A percentile compares a stretch with the other conserved stretches of the same genome.
Conservation (phyloP, 2,329 filamentous ascomycete genomes). For the Colletotrichum orchidophilum region DNA sequence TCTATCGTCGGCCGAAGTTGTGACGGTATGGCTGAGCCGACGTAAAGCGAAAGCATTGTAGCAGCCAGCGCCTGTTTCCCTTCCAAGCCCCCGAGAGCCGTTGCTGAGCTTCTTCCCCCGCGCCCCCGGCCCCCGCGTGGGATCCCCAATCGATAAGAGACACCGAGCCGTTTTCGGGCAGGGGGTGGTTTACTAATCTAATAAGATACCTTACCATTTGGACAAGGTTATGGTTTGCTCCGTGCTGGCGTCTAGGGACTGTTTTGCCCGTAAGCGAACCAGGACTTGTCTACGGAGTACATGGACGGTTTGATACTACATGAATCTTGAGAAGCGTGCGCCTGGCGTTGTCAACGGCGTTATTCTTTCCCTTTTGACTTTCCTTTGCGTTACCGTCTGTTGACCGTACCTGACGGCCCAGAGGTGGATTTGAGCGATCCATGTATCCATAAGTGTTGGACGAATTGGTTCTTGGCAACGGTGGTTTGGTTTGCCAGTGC, state of each 20-base stretch:
- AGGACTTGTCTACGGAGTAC: neutral
- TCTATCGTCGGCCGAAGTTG: slow-evolving; percentile 25
- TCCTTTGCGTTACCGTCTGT: neutral
- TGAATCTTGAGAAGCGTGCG: neutral
- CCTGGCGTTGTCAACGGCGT: neutral
- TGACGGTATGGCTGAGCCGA: slow-evolving; percentile 47
- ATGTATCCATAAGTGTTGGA: neutral
- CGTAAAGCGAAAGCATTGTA: slow-evolving; percentile 36
- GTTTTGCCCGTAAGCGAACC: neutral
- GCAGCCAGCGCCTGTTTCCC: neutral
- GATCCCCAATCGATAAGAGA: neutral
- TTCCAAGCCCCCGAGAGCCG: neutral
- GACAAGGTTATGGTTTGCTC: slow-evolving; percentile 27
- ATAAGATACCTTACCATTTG: too few species aligned
- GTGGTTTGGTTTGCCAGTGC: neutral
- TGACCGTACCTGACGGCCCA: neutral
- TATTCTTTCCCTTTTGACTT: neutral
- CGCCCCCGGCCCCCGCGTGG: neutral
- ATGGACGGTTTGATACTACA: neutral
- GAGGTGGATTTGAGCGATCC: neutral
- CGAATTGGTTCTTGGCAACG: too few species aligned
- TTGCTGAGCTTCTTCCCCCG: neutral
- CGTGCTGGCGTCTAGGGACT: slow-evolving; percentile 2
- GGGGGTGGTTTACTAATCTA: too few species aligned
- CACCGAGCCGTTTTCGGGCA: neutral